Evolutionary conservation across 768 basidiomycete species (phyloP).

Genomic region (Boletus pseudopeckii): DNA sequence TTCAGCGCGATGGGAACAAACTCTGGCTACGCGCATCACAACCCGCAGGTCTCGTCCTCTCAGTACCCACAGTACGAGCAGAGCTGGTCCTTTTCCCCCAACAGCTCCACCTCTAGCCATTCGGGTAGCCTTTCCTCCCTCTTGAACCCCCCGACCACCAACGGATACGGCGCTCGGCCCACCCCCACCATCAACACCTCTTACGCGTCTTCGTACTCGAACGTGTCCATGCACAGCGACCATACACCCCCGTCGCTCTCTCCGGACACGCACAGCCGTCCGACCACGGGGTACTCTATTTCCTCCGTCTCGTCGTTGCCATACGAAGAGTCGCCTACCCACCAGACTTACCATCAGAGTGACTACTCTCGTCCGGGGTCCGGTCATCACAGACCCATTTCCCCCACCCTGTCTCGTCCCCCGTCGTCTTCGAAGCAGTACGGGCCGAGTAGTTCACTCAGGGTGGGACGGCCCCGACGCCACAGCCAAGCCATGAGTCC

Average conservation of each 20-base stretch:
- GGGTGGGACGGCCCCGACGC: slow-evolving; percentile 68
- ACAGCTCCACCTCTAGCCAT: slow-evolving; percentile 57
- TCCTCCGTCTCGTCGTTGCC: slow-evolving; percentile 75
- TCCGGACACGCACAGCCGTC: slow-evolving; percentile 69
- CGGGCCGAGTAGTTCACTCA: slow-evolving; percentile 49
- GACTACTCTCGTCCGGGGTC: slow-evolving; percentile 76
- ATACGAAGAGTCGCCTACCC: slow-evolving; percentile 55
- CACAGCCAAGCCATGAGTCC: slow-evolving; percentile 88
- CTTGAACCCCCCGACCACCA: slow-evolving; percentile 59
- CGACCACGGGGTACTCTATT: slow-evolving; percentile 83
- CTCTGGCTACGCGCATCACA: slow-evolving; percentile 32
- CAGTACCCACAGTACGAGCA: slow-evolving; percentile 66
- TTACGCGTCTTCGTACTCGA: slow-evolving; percentile 64
- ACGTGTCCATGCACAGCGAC: slow-evolving; percentile 63
- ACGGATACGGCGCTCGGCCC: slow-evolving; percentile 46
- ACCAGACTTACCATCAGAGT: slow-evolving; percentile 36
- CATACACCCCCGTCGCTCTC: slow-evolving; percentile 71
- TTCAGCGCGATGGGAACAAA: slow-evolving; percentile 39
- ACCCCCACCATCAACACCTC: slow-evolving; percentile 71
- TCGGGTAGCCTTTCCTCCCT: slow-evolving; percentile 76
- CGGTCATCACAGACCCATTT: slow-evolving; percentile 60
- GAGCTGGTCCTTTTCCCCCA: slow-evolving; percentile 49
- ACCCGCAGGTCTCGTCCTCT: slow-evolving; percentile 41
- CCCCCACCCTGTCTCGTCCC: slow-evolving; percentile 66
- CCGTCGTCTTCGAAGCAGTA: slow-evolving; percentile 62